Evolutionary conservation across 202 grass and related monocot genomes (phyloP), one percentile per base, ranked within the genome.

Genomic region (Musa balbisiana): DNA sequence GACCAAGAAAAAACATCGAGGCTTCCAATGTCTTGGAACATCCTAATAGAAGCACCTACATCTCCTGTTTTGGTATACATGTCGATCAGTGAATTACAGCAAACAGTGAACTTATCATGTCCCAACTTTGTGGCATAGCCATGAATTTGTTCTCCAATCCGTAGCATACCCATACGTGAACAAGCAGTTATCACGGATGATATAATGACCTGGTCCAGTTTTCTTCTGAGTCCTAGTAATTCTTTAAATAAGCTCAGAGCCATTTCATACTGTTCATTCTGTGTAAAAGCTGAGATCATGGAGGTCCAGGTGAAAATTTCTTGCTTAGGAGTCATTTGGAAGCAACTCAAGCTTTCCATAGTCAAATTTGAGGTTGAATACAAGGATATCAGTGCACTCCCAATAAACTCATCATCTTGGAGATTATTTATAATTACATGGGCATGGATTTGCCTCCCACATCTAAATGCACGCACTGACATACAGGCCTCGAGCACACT

Each of bases 361-460:
- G 87, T 76, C 59, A 69, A 79, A 52, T 25, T 10, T 81, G 53
- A 87, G 73, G 81, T 80, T 51, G 92, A 85, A 62, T 96, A 92
- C 51, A 92, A 69, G 50, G 83, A 80, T 72, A 92, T 87, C 65
- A 96, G 59, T 27, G 83, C 77, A 85, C 70, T 81, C 52, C 55
- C 89, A 76, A 92, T 83, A 55, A 90, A 87, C 49, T 86, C 82
- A 1, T 96, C 83, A 6, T 69, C 81, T 78, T 96, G 76, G 23
- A 90, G 81, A 73, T 84, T 85, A 74, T 64, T 83, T 69, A 88
- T 26, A 83, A 96, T 79, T 53, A 83, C 80, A 83, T 80, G 89
- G 49, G 85, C 84, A 80, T 96, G 92, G 81, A 96, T 72, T 85
- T 90, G 81, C 84, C 64, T 96, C 55, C 89, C 87, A 78, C 85